Evolutionary conservation across 495 filamentous ascomycete genomes (phyloP).

Genomic region (Penicillium malachiteum): DNA sequence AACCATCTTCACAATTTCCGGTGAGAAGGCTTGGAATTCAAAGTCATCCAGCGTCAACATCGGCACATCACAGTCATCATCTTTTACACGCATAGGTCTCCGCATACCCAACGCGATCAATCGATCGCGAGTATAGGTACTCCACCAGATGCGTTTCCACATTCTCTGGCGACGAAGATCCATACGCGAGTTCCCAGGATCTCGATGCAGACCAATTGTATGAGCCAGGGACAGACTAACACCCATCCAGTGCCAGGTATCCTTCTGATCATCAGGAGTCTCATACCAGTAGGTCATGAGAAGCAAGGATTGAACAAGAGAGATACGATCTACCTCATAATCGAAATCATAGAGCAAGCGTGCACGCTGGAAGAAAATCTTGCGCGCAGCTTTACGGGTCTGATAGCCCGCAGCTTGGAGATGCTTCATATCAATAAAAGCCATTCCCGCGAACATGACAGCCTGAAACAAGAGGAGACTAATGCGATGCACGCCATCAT

Average conservation of each 20-base stretch:
- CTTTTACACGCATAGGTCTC: slow-evolving; percentile 82
- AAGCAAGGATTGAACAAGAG: slow-evolving; percentile 78
- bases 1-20: slow-evolving; percentile 62
- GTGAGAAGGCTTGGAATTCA: slow-evolving; percentile 65
- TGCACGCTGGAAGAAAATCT: slow-evolving; percentile 74
- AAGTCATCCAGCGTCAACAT: slow-evolving; percentile 85
- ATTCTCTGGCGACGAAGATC: slow-evolving; percentile 65
- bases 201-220: slow-evolving; percentile 79
- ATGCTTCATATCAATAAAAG: slow-evolving; percentile 71
- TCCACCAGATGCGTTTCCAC: slow-evolving; percentile 96
- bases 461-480: slow-evolving; percentile 80
- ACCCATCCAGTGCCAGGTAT: slow-evolving; percentile 92
- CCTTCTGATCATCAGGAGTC: slow-evolving; percentile 84
- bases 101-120: slow-evolving; percentile 88
- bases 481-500: slow-evolving; percentile 65
- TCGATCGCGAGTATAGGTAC: slow-evolving; percentile 86
- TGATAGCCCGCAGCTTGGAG: slow-evolving; percentile 68
- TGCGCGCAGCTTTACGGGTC: slow-evolving; percentile 70
- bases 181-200: slow-evolving; percentile 75
- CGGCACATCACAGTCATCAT: slow-evolving; percentile 84
- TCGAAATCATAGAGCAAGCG: slow-evolving; percentile 82
- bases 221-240: slow-evolving; percentile 79
- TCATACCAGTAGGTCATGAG: slow-evolving; percentile 93
- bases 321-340: slow-evolving; percentile 77
- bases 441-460: slow-evolving; percentile 77